Percentiles rank a stretch among this genome's conserved stretches.
These are phyloP conservation scores for Aspergillus heteromorphus DNA, from an alignment of 495 filamentous ascomycete genomes.

Conservation along the genomic window DNA sequence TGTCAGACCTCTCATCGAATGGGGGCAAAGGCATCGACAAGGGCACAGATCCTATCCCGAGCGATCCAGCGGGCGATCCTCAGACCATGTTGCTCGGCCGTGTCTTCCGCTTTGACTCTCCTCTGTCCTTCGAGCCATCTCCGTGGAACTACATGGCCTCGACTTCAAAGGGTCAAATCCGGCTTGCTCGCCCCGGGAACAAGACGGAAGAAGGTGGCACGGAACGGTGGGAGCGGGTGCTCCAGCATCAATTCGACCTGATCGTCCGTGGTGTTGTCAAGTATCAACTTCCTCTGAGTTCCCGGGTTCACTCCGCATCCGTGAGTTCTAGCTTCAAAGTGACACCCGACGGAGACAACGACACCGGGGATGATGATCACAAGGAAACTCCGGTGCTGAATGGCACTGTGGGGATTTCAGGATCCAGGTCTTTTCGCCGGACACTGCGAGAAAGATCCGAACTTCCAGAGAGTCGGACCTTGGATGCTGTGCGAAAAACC, in stretches of 20 bases:
- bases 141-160: constrained; percentile 65
- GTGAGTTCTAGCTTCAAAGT: constrained; percentile 50
- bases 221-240: constrained; percentile 85
- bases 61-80: constrained; percentile 57
- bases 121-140: constrained; percentile 80
- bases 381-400: constrained; percentile 20
- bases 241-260: constrained; percentile 86
- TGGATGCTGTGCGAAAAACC: constrained; percentile 11
- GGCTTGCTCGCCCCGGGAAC: constrained; percentile 78
- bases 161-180: constrained; percentile 73
- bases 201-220: constrained; percentile 79
- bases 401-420: constrained; percentile 23
- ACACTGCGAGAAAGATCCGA: constrained; percentile 1
- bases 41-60: constrained; percentile 64
- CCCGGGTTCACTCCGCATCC: constrained; percentile 51
- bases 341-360: constrained; percentile 39
- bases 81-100: constrained; percentile 87
- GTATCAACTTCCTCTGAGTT: constrained; percentile 81
- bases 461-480: background rate
- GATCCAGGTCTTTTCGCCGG: background rate
- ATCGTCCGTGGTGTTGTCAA: constrained; percentile 85
- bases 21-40: constrained; percentile 49
- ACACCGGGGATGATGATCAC: constrained; percentile 9
- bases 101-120: constrained; percentile 79
- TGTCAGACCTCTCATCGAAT: constrained; percentile 2